Conservation (phyloP, 106 monocot genomes). For the Acanthochlamys bracteata region DNA sequence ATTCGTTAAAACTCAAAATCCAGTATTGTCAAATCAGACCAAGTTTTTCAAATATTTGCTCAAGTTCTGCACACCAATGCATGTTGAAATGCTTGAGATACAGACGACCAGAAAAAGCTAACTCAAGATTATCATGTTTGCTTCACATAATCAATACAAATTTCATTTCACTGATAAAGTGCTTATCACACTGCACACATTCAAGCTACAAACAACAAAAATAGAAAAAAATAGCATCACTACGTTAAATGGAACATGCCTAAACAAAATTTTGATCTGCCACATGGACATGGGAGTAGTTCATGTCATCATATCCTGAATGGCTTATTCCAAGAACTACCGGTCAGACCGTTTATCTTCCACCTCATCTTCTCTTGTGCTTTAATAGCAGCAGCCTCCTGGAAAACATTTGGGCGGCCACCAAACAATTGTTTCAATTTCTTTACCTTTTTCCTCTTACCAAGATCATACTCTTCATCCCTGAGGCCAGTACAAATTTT, state of each 20-base stretch:
- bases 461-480: constrained; percentile 80
- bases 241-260: neutral
- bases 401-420: constrained; percentile 58
- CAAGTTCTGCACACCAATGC: too few relatives aligned
- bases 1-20: too few relatives aligned
- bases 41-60: too few relatives aligned
- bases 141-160: too few relatives aligned
- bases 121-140: too few relatives aligned
- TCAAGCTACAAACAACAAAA: neutral
- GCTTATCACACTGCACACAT: neutral
- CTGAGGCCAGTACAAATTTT: constrained; percentile 21
- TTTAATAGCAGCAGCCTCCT: constrained; percentile 40
- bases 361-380: constrained; percentile 23
- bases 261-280: neutral
- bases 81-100: too few relatives aligned
- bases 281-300: too few relatives aligned
- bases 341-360: constrained; percentile 2
- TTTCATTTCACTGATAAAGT: too few relatives aligned
- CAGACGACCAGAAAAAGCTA: too few relatives aligned
- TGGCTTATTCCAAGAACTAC: constrained; percentile 32
- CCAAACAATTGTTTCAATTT: constrained; percentile 17
- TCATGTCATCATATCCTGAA: constrained; percentile 44
- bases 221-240: neutral
- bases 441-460: constrained; percentile 79
- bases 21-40: too few relatives aligned